Evolutionary conservation across 495 filamentous ascomycete species (phyloP), one percentile per base, ranked within the genome.

Genomic region (Penicillium argentinense): DNA sequence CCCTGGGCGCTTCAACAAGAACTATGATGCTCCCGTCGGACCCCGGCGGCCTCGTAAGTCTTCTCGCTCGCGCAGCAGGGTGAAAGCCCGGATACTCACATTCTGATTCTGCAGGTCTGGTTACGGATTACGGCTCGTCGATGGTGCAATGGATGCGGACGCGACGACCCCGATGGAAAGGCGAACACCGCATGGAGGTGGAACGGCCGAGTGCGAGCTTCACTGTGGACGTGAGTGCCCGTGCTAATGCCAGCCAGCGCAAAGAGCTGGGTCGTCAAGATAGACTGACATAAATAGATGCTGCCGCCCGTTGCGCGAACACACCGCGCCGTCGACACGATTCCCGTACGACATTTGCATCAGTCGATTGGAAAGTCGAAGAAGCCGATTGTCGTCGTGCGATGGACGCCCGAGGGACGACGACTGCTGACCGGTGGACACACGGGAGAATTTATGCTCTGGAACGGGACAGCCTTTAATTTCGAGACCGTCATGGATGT

Each of bases 381-480:
- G 58, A 93, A 97, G 46, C 93, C 93, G 0, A 87, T 98, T 58
- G 96, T 96, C 30, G 88, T 96, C n/a, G 90, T 98, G 33, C 77
- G 87, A 71, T 98, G 93, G 93, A 98, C 93, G 3, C 93, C 93
- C 0, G 93, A 98, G 71, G 93, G 93, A 27, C 82, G 93, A 49
- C 76, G 93, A 49, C 68, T 98, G 34, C 76, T 98, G 57, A 97
- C 93, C 0, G 93, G 88, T 16, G 92, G 89, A 1, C 92, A 89
- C 61, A 97, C 91, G 58, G 93, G 93, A 45, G 93, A 98, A 64
- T 98, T 98, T 56, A 98, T 95, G 37, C 71, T 98, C 3, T 98
- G 93, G 93, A 98, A 98, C 64, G 93, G 93, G 47, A 97, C 89
- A 36, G 93, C 89, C 1, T 98, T 98, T 75, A 98, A 98, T 63